phyloP scores from a whole-genome alignment of 2,329 filamentous ascomycete species.

The Coniochaeta prunicola region DNA sequence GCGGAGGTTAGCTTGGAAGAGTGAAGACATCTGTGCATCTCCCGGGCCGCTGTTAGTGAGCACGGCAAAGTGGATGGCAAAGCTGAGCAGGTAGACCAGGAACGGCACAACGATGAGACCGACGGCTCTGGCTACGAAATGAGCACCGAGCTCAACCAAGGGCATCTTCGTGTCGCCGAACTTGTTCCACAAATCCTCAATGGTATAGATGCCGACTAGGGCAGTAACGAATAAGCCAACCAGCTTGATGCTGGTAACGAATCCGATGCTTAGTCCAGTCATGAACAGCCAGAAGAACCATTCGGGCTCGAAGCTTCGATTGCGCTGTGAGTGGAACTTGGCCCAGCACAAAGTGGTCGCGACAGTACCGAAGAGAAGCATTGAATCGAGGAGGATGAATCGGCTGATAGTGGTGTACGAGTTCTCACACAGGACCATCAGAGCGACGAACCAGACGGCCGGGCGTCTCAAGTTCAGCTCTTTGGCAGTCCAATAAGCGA shows the following conservation, averaged over 20 bases:
- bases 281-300: slow-evolving; percentile 95
- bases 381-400: slow-evolving; percentile 96
- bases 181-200: slow-evolving; percentile 96
- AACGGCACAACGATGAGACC: slow-evolving; percentile 85
- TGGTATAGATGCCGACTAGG: slow-evolving; percentile 89
- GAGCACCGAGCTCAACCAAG: slow-evolving; percentile 62
- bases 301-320: slow-evolving; percentile 78
- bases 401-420: slow-evolving; percentile 98
- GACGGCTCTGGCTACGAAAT: slow-evolving; percentile 72
- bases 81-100: slow-evolving; percentile 90
- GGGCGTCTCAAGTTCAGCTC: slow-evolving; percentile 81
- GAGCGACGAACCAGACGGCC: slow-evolving; percentile 87
- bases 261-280: slow-evolving; percentile 92
- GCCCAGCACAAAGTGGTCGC: slow-evolving; percentile 96
- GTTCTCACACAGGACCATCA: slow-evolving; percentile 98
- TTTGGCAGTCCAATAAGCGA: slow-evolving; percentile 92
- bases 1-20: slow-evolving; percentile 94
- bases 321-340: slow-evolving; percentile 85
- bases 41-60: slow-evolving; percentile 90
- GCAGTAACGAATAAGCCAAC: slow-evolving; percentile 95
- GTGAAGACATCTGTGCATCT: slow-evolving; percentile 99
- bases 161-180: slow-evolving; percentile 93
- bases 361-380: slow-evolving; percentile 98
- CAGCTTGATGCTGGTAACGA: slow-evolving; percentile 97
- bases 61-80: slow-evolving; percentile 89